Evolutionary conservation across 805 yeast genomes (phyloP), one percentile per base, ranked within the genome.

Genomic region (Kluyveromyces lactis): DNA sequence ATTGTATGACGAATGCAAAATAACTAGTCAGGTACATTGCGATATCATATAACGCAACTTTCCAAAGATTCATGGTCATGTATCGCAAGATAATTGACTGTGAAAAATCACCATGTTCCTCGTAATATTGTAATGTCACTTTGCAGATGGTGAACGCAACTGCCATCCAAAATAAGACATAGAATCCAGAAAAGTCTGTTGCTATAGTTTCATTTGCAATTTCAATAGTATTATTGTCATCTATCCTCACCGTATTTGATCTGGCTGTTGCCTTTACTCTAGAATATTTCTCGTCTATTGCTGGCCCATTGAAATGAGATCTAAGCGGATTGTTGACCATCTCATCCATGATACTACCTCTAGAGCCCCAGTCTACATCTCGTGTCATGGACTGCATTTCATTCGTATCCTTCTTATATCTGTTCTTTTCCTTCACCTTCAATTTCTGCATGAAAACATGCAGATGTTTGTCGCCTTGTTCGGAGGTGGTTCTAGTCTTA

Each of bases 101-200:
- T 36, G 45, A 42, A 11, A 58, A 42, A 19, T 44, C 45, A 4
- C 79, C 75, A 35, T 70, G 55, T 21, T 58, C 56, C 10, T 71
- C 45, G 50, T 73, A 73, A 47, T 80, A 75, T 42, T 76, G 71
- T 13, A 79, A 63, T 7, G 78, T 51, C 16, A 72, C 71, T 42
- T 77, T 75, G 23, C 77, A 50, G 42, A 77, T 71, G 28, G 71
- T 56, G 41, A 80, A 67, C 18, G 72, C 78, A 4, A 79, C 71
- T 4, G 75, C 73, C 40, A 84, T 63, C 95, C 95, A 86, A 45
- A 78, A 76, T 36, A 87, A 71, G 4, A 86, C 80, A 58, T 78
- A 90, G 43, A 92, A 72, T 2, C 97, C 97, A 49, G 74, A 77
- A 56, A 85, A 87, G 40, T 50, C 52, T 10, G 60, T 48, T 9